These are phyloP conservation scores for Capronia americana DNA, from an alignment of 2,329 filamentous ascomycete genomes.

Conservation along the genomic window DNA sequence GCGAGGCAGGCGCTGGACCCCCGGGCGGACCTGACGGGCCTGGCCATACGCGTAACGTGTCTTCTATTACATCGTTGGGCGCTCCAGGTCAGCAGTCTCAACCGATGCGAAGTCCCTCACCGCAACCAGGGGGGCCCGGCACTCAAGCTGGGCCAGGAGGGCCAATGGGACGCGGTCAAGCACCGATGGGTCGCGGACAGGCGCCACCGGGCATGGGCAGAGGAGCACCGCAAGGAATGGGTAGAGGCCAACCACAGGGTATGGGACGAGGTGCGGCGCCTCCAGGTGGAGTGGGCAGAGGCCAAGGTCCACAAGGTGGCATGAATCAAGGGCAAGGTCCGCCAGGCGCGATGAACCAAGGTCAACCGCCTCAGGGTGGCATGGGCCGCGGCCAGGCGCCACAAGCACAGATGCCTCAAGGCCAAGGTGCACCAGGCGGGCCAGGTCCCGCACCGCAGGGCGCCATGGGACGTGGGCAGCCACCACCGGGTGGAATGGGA, in stretches of 20 bases:
- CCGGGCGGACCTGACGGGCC: neutral
- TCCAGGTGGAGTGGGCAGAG: neutral
- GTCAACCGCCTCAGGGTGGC: slow-evolving; percentile 11
- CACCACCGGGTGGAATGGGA: slow-evolving; percentile 6
- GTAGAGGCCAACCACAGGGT: slow-evolving; percentile 12
- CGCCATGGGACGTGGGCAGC: neutral
- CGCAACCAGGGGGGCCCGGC: slow-evolving; percentile 1
- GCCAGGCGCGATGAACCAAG: neutral
- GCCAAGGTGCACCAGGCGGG: slow-evolving; percentile 7
- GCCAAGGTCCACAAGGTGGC: neutral
- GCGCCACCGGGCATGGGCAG: slow-evolving; percentile 4
- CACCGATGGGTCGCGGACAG: slow-evolving; percentile 6
- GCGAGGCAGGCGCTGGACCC: slow-evolving; percentile 17
- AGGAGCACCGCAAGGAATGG: slow-evolving; percentile 11
- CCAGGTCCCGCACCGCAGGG: slow-evolving; percentile 1
- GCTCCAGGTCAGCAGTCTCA: slow-evolving; percentile 14
- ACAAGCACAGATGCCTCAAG: neutral
- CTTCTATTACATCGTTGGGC: slow-evolving; percentile 1
- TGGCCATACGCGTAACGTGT: slow-evolving; percentile 17
- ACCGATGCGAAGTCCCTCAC: slow-evolving; percentile 6
- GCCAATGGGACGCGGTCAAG: neutral
- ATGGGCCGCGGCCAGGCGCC: slow-evolving; percentile 10
- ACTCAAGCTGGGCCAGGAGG: slow-evolving; percentile 5
- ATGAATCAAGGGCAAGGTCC: neutral
- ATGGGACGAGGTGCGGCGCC: slow-evolving; percentile 10